Evolutionary conservation across 352 stramenopile species (phyloP).

Genomic region (Phytophthora syringae): DNA sequence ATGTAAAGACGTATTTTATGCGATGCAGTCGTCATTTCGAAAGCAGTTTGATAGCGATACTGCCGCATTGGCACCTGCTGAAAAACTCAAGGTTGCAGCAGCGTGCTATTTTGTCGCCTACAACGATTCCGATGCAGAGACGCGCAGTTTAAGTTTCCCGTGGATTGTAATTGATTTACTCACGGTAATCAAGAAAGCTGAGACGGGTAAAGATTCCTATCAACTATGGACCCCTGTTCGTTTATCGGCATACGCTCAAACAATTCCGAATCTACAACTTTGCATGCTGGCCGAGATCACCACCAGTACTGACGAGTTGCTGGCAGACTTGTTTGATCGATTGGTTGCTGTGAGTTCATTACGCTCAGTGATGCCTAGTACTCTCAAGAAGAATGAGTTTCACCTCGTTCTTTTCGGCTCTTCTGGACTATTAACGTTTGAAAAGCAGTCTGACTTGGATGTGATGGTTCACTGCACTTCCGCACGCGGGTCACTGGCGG

Average conservation of each 20-base stretch:
- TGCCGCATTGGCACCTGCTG: constrained; percentile 11
- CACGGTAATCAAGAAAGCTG: constrained; percentile 45
- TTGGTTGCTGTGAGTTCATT: constrained; percentile 60
- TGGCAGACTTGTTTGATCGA: constrained; percentile 72
- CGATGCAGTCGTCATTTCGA: constrained; percentile 52
- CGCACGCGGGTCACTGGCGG: constrained; percentile 32
- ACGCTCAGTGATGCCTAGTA: constrained; percentile 39
- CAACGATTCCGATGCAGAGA: constrained; percentile 42
- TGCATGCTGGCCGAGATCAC: constrained; percentile 65
- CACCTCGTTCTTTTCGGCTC: constrained; percentile 74
- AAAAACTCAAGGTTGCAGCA: constrained; percentile 53
- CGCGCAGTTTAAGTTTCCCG: constrained; percentile 65
- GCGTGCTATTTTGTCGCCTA: constrained; percentile 80
- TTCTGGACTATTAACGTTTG: constrained; percentile 75
- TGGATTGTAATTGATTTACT: constrained; percentile 76
- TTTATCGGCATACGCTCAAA: constrained; percentile 31
- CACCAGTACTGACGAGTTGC: constrained; percentile 50
- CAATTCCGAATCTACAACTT: constrained; percentile 64
- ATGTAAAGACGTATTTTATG: constrained; percentile 71
- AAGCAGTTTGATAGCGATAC: constrained; percentile 52
- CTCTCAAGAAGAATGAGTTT: constrained; percentile 50
- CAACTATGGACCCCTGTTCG: constrained; percentile 38
- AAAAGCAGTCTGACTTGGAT: constrained; percentile 80
- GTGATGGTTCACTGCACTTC: constrained; percentile 48
- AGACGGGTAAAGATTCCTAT: constrained; percentile 15